Evolutionary conservation across 495 filamentous ascomycete genomes (phyloP).

Genomic region (Gamarada debralockiae): DNA sequence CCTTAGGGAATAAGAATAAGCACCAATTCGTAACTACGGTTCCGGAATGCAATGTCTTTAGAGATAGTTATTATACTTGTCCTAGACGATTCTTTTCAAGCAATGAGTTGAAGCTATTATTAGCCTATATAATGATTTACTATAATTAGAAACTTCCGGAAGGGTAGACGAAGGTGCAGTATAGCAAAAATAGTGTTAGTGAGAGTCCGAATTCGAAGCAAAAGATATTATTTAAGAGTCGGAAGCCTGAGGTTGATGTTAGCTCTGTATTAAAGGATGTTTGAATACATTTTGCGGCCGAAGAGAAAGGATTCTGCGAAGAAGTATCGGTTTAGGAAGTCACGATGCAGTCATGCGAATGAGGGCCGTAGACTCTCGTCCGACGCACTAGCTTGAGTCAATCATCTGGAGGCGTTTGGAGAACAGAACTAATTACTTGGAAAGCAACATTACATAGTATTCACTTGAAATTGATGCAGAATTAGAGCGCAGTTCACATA

Average conservation of each 20-base stretch:
- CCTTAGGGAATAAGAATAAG: background rate
- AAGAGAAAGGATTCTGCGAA: too few relatives aligned
- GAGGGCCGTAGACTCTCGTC: too few relatives aligned
- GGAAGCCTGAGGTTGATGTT: background rate
- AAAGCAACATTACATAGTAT: too few relatives aligned
- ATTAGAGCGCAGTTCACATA: too few relatives aligned
- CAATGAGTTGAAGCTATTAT: conserved; percentile 35
- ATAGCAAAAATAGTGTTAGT: background rate
- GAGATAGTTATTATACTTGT: conserved; percentile 35
- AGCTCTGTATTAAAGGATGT: background rate
- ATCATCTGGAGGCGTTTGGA: too few relatives aligned
- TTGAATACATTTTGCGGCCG: conserved; percentile 16
- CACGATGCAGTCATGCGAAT: too few relatives aligned
- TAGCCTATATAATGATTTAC: conserved; percentile 9
- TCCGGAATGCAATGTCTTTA: conserved; percentile 30
- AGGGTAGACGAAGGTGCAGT: background rate
- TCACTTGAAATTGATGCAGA: too few relatives aligned
- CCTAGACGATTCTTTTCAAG: conserved; percentile 41
- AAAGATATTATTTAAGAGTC: background rate
- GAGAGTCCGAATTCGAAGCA: background rate
- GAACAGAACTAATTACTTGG: too few relatives aligned
- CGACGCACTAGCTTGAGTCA: too few relatives aligned
- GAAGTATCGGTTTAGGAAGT: too few relatives aligned
- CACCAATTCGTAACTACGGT: too few relatives aligned
- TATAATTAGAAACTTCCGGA: background rate